Conservation (phyloP, 2,329 filamentous ascomycete genomes). For the Tolypocladium amazonense region DNA sequence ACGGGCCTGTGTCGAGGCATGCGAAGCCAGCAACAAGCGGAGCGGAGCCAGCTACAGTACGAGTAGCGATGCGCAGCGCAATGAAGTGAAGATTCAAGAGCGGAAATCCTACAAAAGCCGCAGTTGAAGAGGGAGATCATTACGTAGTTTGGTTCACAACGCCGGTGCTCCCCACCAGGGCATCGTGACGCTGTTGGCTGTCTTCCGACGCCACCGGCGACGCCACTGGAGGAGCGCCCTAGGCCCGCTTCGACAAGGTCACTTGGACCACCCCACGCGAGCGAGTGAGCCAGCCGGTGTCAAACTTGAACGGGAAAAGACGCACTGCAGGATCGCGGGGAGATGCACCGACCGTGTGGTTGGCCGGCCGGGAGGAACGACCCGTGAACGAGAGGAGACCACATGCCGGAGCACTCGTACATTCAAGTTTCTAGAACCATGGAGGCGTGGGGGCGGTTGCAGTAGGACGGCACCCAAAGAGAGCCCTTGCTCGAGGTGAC, state of each 20-base stretch:
- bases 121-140: neutral
- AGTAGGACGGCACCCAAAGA: too few species aligned
- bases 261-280: neutral
- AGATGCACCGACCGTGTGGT: neutral
- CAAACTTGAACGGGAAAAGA: neutral
- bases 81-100: neutral
- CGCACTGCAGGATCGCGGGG: neutral
- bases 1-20: neutral
- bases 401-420: neutral
- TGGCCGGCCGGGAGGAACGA: too few species aligned
- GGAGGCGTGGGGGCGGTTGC: too few species aligned
- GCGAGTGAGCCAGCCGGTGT: too few species aligned
- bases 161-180: neutral
- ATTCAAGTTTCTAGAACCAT: neutral
- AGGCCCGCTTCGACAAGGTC: neutral
- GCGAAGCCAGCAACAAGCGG: neutral
- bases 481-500: too few species aligned
- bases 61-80: neutral
- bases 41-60: too few species aligned
- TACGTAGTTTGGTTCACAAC: neutral
- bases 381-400: too few species aligned
- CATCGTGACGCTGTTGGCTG: neutral
- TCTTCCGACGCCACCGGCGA: neutral
- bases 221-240: neutral
- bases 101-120: neutral